Conservation (phyloP, 305 asterid species). For the Rubia balearica region DNA sequence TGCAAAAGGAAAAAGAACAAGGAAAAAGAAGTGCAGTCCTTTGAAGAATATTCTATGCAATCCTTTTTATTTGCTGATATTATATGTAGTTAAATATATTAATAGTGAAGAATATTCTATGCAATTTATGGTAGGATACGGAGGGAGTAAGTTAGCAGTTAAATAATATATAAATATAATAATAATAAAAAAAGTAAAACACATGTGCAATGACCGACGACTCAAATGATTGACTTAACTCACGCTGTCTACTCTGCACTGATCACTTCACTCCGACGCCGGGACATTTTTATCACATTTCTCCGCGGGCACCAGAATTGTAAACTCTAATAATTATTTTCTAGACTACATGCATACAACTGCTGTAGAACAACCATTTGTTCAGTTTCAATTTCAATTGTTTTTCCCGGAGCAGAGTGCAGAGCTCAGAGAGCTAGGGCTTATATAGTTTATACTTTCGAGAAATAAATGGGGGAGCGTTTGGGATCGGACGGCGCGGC, state of each 20-base stretch:
- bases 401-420: background rate
- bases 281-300: conserved; percentile 11
- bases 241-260: background rate
- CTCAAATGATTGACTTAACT: background rate
- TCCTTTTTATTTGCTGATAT: too few relatives aligned
- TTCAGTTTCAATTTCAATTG: background rate
- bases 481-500: conserved; percentile 69
- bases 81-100: too few relatives aligned
- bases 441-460: background rate
- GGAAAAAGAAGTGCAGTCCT: too few relatives aligned
- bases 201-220: background rate
- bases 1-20: too few relatives aligned
- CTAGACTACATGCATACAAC: background rate
- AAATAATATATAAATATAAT: too few relatives aligned
- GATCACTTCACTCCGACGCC: conserved; percentile 20
- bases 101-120: too few relatives aligned
- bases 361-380: background rate
- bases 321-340: background rate
- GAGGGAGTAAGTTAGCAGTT: too few relatives aligned
- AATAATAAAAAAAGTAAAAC: too few relatives aligned
- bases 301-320: conserved; percentile 7
- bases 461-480: conserved; percentile 29
- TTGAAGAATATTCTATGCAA: too few relatives aligned
- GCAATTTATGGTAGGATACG: too few relatives aligned
- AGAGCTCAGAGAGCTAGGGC: conserved; percentile 23